A percentile compares a stretch with the other conserved stretches of the same genome.
phyloP scores from a whole-genome alignment of 768 basidiomycete genomes.

The Boletus reticulatus region DNA sequence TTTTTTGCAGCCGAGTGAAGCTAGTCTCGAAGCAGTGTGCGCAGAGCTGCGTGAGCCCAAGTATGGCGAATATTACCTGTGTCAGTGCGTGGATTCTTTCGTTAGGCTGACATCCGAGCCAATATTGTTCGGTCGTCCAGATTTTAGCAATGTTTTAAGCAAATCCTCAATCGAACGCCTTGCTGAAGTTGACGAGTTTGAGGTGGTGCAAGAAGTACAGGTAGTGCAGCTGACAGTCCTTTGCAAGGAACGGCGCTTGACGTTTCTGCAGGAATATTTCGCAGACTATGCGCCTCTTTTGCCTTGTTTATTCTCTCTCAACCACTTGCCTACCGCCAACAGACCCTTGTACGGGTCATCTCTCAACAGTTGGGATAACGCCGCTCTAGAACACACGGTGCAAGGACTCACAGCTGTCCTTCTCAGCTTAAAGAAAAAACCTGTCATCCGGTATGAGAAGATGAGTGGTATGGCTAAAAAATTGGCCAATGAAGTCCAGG shows the following conservation, averaged over 20 bases:
- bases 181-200: slow-evolving; percentile 93
- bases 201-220: slow-evolving; percentile 96
- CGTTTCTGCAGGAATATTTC: slow-evolving; percentile 80
- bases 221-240: slow-evolving; percentile 40
- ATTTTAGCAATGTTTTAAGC: slow-evolving; percentile 92
- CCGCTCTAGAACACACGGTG: slow-evolving; percentile 73
- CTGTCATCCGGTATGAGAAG: slow-evolving; percentile 89
- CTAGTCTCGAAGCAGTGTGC: slow-evolving; percentile 80
- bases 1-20: slow-evolving; percentile 81
- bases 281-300: slow-evolving; percentile 92
- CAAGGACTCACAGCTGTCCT: slow-evolving; percentile 83
- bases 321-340: slow-evolving; percentile 61
- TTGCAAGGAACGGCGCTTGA: not conserved
- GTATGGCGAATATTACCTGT: slow-evolving; percentile 98
- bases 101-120: slow-evolving; percentile 16
- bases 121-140: slow-evolving; percentile 39
- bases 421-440: slow-evolving; percentile 94
- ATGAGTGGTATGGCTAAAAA: slow-evolving; percentile 93
- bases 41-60: slow-evolving; percentile 85
- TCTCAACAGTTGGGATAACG: slow-evolving; percentile 69
- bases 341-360: slow-evolving; percentile 71
- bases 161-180: slow-evolving; percentile 90
- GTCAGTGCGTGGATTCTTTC: slow-evolving; percentile 81
- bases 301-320: slow-evolving; percentile 84
- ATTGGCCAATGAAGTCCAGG: slow-evolving; percentile 83